Evolutionary conservation across 441 rosid species (phyloP).

Genomic region (Sinapis alba): DNA sequence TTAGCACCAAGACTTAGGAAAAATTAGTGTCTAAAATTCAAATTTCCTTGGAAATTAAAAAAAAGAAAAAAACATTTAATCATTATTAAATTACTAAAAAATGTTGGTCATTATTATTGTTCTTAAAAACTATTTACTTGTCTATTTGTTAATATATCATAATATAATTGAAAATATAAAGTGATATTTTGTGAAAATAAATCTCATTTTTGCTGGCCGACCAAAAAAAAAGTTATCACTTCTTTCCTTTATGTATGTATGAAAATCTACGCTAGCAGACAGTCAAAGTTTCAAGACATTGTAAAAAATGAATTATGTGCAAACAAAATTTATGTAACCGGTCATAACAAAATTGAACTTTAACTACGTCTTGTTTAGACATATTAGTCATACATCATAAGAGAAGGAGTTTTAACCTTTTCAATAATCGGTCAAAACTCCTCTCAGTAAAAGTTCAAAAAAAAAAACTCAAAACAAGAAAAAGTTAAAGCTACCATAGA

Average conservation of each 20-base stretch:
- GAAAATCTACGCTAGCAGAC: not conserved
- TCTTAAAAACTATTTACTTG: not conserved
- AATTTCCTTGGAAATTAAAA: too few relatives aligned
- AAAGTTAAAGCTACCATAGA: conserved; percentile 12
- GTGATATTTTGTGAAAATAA: not conserved
- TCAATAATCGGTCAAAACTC: not conserved
- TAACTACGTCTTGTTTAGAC: not conserved
- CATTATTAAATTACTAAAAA: too few relatives aligned
- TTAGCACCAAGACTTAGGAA: too few relatives aligned
- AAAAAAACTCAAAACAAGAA: not conserved
- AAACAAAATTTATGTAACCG: conserved; percentile 4
- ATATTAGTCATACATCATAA: not conserved
- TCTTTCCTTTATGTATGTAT: not conserved
- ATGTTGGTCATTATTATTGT: not conserved
- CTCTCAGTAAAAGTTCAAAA: too few relatives aligned
- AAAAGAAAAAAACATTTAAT: too few relatives aligned
- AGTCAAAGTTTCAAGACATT: not conserved
- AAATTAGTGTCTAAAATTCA: too few relatives aligned
- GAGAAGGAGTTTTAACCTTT: not conserved
- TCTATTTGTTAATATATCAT: not conserved
- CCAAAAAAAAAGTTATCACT: not conserved
- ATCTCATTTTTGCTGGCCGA: not conserved
- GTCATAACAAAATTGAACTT: not conserved
- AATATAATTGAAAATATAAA: not conserved
- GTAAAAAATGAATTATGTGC: not conserved